Base-by-base conservation (phyloP, 2,329 filamentous ascomycete genomes). In the Exophiala calicioides region DNA sequence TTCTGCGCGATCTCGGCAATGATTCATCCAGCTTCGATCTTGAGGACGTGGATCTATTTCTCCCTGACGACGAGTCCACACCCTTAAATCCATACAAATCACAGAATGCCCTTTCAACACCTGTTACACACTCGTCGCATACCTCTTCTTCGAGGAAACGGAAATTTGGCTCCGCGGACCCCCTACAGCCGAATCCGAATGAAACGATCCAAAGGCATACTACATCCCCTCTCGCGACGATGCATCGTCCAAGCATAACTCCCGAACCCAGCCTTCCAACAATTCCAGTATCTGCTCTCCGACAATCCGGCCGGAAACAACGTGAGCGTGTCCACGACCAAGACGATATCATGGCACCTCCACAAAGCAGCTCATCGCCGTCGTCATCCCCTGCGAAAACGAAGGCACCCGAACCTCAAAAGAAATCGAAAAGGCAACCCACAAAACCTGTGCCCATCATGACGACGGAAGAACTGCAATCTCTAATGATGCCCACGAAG, bases 11-110 rank as follows among this genome's bases (percentile, higher is more conserved):
- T 34, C 21, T 53, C 26, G 51, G 47, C 33, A 44, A 53, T 15
- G 52, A 58, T 21, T 56, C 50, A 15, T 57, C 53, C 9, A 52
- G 40, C 9, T 45, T 59, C n/a, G 53, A 55, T 38, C 39, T 45
- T n/a, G 53, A 50, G 12, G 52, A 57, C 31, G 56, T 56, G 34
- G 54, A 52, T 4, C 34, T 52, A 30, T 56, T 57, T 19, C 31
- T 59, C 16, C 57, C 57, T 16, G 56, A 59, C 13, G 56, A 47
- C 13, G 53, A 56, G 33, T 58, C 55, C 9, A 56, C 57, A 15
- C 56, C 54, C 3, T 32, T 53, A 15, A 38, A 42, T 16, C 31
- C 39, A 6, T 27, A 42, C 12, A 43, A 44, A 24, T 21, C 35
- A 12, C 40, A 21, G 13, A 32, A 26, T 13, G 19, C 33, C 18